These are phyloP conservation scores for Coniosporium tulheliwenetii DNA, from an alignment of 2,329 filamentous ascomycete genomes.

Conservation along the genomic window DNA sequence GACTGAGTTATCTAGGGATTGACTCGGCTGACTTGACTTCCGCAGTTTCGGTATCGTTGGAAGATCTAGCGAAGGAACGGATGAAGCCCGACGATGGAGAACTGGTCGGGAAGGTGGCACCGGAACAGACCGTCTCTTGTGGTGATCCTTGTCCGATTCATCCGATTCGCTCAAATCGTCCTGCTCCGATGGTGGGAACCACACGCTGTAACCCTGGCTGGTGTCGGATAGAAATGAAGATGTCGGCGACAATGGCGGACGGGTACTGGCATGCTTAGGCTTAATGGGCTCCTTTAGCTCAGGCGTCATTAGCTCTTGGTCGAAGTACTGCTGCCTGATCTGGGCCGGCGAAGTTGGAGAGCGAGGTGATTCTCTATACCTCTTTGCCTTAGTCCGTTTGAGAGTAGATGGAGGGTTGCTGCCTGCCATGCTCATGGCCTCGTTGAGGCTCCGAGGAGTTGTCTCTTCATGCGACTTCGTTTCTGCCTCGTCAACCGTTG, in stretches of 20 bases:
- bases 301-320: background rate
- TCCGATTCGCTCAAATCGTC: slow-evolving; percentile 16
- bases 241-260: slow-evolving; percentile 6
- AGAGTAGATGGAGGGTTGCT: slow-evolving; percentile 16
- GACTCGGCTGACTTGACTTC: slow-evolving; percentile 23
- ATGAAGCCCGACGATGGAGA: slow-evolving; percentile 29
- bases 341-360: slow-evolving; percentile 9
- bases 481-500: too few species aligned
- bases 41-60: slow-evolving; percentile 29
- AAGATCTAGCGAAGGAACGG: slow-evolving; percentile 29
- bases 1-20: slow-evolving; percentile 5
- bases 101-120: slow-evolving; percentile 15
- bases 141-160: slow-evolving; percentile 9
- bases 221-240: slow-evolving; percentile 2
- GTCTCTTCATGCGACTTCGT: background rate
- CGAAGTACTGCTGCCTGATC: background rate
- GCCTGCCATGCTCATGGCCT: slow-evolving; percentile 16
- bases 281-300: too few species aligned
- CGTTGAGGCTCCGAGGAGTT: slow-evolving; percentile 20
- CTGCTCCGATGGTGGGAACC: slow-evolving; percentile 27
- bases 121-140: background rate
- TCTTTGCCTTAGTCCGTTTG: slow-evolving; percentile 22
- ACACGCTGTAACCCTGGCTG: slow-evolving; percentile 30
- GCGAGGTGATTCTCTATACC: slow-evolving; percentile 14
- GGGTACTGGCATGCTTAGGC: slow-evolving; percentile 5